Evolutionary conservation across 352 stramenopile species (phyloP).

Genomic region (Pythium monospermum): DNA sequence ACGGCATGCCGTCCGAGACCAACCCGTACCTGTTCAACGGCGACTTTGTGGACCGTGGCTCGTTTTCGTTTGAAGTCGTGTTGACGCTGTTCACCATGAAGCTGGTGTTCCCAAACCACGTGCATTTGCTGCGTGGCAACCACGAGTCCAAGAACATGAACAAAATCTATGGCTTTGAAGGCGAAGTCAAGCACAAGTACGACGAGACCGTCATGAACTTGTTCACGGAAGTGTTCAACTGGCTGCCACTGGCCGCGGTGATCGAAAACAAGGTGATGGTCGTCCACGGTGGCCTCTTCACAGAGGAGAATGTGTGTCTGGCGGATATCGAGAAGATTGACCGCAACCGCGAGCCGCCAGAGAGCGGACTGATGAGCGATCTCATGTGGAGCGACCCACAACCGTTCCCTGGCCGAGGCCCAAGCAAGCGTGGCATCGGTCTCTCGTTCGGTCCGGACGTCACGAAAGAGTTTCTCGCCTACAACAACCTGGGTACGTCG

Average conservation of each 20-base stretch:
- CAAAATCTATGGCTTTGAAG: conserved; percentile 99
- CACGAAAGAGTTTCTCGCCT: conserved; percentile 93
- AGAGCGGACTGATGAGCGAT: conserved; percentile 90
- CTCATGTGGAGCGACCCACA: conserved; percentile 96
- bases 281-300: conserved; percentile 97
- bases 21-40: conserved; percentile 99
- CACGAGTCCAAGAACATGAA: conserved; percentile 99
- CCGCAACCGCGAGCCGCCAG: conserved; percentile 92
- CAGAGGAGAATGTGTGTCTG: conserved; percentile 91
- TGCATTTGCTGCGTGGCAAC: conserved; percentile 96
- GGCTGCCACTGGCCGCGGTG: conserved; percentile 92
- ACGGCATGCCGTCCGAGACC: conserved; percentile 91
- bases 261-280: conserved; percentile 96
- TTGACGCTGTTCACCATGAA: conserved; percentile 97
- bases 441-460: conserved; percentile 98
- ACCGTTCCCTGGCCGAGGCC: conserved; percentile 92
- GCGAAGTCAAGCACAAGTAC: conserved; percentile 99
- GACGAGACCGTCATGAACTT: conserved; percentile 98
- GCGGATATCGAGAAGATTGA: conserved; percentile 95
- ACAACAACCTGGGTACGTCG: conserved; percentile 91
- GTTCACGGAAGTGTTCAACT: conserved; percentile 99
- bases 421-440: conserved; percentile 96
- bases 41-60: conserved; percentile 99
- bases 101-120: conserved; percentile 88
- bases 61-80: conserved; percentile 98